Evolutionary conservation across 257 asterid genomes (phyloP), one percentile per base, ranked within the genome.

Genomic region (Solanum tacnaense): DNA sequence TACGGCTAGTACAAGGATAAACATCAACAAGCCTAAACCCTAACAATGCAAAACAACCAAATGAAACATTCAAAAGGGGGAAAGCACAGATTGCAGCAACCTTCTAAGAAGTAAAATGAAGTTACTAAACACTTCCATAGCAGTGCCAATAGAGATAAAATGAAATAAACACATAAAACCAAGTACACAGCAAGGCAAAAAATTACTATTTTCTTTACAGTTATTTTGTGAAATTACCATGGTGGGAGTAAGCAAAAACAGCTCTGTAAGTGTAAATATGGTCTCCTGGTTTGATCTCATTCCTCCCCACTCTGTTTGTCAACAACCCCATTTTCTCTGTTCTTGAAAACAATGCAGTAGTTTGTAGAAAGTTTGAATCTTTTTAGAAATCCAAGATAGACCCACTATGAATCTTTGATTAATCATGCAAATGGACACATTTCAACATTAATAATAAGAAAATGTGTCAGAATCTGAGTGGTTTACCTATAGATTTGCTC

Each of bases 261-360:
- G 96, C 97, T 91, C 98, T 92, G 92, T 95, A 95, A 67, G 98
- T 94, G 90, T 95, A 95, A 93, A 95, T 94, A 86, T 95, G 99
- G 90, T 95, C 99, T 65, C 98, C 99, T 13, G 98, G 90, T 84
- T 91, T 95, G 90, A 96, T 92, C 87, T 93, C 93, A 89, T 86
- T 91, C 84, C 93, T 90, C 87, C 92, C 95, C 88, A 94, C 98
- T 90, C 94, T 92, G 92, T 95, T 95, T 62, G 96, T 84, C 52
- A 95, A 91, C 88, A 96, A 91, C 87, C 99, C 98, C 99, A 96
- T 96, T 31, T 89, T 23, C 23, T 15, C 52, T 67, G 5, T 44
- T 89, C 23, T 27, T 56, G 56, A 23, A 32, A 29, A 67, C 71
- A 84, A 32, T 84, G 56, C n/a, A 84, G 56, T 84, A 84, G 58